Evolutionary conservation across 192 early-diverging fungal genomes (phyloP), one percentile per base, ranked within the genome.

Genomic region (Coemansia sp.): DNA sequence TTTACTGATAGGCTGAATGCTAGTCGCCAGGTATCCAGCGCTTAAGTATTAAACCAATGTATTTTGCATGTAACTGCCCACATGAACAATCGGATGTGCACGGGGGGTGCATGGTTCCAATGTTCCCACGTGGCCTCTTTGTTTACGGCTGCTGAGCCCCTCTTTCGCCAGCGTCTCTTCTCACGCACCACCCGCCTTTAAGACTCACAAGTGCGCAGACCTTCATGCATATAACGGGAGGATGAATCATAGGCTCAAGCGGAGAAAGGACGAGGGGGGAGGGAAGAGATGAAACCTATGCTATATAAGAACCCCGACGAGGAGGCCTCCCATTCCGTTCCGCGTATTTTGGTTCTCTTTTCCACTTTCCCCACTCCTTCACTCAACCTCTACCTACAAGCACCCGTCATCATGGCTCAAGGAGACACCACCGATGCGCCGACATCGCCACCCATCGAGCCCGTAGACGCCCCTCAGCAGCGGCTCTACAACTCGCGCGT

Each of bases 401-500:
- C 54, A 57, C 54, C 0, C 54, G 14, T 33, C 27, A 27, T 27
- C 54, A 57, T 57, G 54, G 54, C 54, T 34, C 54, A 57, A 35
- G 54, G 54, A 57, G 54, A 57, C 27, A 34, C 33, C 31, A 7
- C 33, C 54, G 54, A 57, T 33, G 31, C 54, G 14, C 31, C 54
- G 13, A 57, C 54, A 17, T 57, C 54, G 31, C 54, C 54, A 5
- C 29, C 54, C 29, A 57, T 57, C 33, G 54, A 57, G 54, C 54
- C 54, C 29, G 54, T 57, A 35, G 54, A 57, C 6, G 13, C 54
- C 0, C 54, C 54, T 16, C 54, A 57, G 31, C 70, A 81, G 62
- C 68, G 64, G 59, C 79, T 88, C 37, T 89, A 89, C 64, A 72
- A 78, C 19, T 74, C 77, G 41, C 80, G 88, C 24, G 88, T 91